phyloP scores from a whole-genome alignment of 1,284 basidiomycete species.

The Ganoderma meredithae region DNA sequence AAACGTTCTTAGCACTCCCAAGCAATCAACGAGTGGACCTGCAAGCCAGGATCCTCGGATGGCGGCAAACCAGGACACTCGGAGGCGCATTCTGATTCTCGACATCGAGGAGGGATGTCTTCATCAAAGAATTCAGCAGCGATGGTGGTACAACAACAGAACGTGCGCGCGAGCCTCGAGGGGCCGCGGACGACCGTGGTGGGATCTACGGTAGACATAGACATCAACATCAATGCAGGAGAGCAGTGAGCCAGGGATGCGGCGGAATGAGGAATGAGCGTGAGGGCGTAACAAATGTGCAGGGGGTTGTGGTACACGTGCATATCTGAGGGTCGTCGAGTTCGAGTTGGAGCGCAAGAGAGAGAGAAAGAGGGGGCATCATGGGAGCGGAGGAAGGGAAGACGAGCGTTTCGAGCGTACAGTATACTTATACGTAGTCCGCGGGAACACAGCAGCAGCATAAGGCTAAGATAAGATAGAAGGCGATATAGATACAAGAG shows the following conservation, averaged over 20 bases:
- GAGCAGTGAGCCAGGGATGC: background rate
- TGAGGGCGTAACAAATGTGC: constrained; percentile 1
- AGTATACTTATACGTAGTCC: background rate
- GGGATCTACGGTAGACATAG: background rate
- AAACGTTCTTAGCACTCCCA: background rate
- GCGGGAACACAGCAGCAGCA: background rate
- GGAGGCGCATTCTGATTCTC: background rate
- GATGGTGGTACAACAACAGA: background rate
- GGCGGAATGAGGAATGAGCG: background rate
- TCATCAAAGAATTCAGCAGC: background rate
- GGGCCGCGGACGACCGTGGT: background rate
- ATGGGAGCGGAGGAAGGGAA: background rate
- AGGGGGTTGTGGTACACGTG: constrained; percentile 14
- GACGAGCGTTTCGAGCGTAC: background rate
- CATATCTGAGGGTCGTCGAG: constrained; percentile 1
- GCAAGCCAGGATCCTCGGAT: background rate
- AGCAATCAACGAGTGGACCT: background rate
- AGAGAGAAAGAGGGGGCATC: background rate
- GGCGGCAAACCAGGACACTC: background rate
- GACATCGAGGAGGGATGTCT: background rate
- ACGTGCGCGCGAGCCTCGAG: background rate
- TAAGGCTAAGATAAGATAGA: constrained; percentile 1
- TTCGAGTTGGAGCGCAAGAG: background rate
- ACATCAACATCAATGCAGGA: background rate
- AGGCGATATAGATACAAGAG: constrained; percentile 10